Conservation (phyloP, 73 alveolate species). For the Blepharisma japonicum region DNA sequence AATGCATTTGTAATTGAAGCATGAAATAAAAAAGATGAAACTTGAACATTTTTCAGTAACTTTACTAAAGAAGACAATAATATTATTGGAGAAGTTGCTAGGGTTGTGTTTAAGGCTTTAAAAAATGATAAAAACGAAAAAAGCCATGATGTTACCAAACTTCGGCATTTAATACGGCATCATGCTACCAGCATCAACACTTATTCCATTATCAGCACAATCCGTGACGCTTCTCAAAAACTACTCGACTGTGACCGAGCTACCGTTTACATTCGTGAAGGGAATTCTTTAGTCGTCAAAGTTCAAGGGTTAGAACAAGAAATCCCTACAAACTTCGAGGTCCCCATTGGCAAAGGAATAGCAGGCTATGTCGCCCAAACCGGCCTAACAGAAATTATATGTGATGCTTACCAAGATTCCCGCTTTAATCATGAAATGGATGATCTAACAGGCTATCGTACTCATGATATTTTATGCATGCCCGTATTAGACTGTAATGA, state of each 20-base stretch:
- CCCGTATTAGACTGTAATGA: conserved; percentile 1
- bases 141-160: not conserved
- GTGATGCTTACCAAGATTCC: conserved; percentile 11
- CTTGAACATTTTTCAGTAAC: not conserved
- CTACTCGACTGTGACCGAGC: conserved; percentile 25
- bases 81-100: not conserved
- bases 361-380: conserved; percentile 24
- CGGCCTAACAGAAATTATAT: conserved; percentile 11
- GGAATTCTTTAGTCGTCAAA: not conserved
- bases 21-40: not conserved
- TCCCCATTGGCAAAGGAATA: conserved; percentile 23
- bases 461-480: not conserved
- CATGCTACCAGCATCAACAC: not conserved
- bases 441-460: not conserved
- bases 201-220: not conserved
- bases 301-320: not conserved
- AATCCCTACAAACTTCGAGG: not conserved
- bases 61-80: not conserved
- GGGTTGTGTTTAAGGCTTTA: not conserved
- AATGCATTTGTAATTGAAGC: not conserved
- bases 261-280: conserved; percentile 9
- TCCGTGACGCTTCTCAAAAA: conserved; percentile 4
- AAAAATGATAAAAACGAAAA: not conserved
- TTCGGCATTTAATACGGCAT: not conserved
- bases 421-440: not conserved